These are phyloP conservation scores for Pythium sp. DNA, from an alignment of 352 stramenopile species.

Conservation along the genomic window DNA sequence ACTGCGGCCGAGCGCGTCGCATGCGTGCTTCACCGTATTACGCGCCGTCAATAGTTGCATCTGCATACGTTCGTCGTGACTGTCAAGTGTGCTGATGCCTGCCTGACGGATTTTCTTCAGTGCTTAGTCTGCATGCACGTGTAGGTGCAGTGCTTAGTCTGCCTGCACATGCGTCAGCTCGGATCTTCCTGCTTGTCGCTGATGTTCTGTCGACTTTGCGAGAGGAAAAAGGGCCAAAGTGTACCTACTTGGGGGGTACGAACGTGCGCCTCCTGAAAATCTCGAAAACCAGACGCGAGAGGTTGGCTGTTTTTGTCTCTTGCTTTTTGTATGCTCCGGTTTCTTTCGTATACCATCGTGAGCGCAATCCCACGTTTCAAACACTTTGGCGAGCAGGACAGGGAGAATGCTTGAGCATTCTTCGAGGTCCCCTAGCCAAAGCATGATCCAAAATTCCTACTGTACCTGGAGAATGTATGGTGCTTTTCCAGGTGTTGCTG, in stretches of 20 bases:
- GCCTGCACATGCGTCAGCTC: background rate
- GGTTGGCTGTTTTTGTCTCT: background rate
- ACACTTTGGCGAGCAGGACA: background rate
- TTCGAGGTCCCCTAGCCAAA: background rate
- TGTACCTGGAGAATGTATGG: too few relatives aligned
- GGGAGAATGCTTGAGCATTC: background rate
- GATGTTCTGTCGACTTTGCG: background rate
- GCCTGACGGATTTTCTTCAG: too few relatives aligned
- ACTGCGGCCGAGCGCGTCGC: too few relatives aligned
- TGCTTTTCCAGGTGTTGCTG: too few relatives aligned
- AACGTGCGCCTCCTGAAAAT: background rate
- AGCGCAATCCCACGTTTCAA: background rate
- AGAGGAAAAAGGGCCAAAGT: constrained; percentile 1
- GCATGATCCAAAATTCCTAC: background rate
- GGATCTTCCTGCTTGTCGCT: background rate
- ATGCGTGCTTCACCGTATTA: too few relatives aligned
- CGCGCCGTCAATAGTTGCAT: too few relatives aligned
- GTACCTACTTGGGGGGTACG: constrained; percentile 1
- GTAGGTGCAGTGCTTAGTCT: background rate
- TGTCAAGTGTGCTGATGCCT: too few relatives aligned
- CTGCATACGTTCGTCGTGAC: too few relatives aligned
- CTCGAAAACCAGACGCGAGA: background rate
- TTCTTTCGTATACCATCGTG: background rate
- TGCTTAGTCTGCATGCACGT: too few relatives aligned
- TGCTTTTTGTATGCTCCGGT: background rate